Percentiles rank a stretch among this genome's conserved stretches.
phyloP scores from a whole-genome alignment of 371 early-diverging fungal genomes.

The Conidiobolus incongruus region DNA sequence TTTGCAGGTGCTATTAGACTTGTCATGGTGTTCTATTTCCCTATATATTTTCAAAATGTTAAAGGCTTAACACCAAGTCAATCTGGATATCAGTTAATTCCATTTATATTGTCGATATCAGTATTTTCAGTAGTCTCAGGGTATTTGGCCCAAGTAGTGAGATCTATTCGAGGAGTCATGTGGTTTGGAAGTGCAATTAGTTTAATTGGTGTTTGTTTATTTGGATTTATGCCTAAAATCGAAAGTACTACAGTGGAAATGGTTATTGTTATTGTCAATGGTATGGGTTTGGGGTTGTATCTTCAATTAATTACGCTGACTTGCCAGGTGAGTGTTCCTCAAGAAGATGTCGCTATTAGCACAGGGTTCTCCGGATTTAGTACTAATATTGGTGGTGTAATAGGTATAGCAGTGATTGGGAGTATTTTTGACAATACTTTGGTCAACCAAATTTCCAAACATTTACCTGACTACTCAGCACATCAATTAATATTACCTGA shows the following conservation, averaged over 20 bases:
- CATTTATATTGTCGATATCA: conserved; percentile 26
- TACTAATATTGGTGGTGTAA: conserved; percentile 21
- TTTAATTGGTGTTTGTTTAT: conserved; percentile 15
- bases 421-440: no score
- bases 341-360: conserved; percentile 16
- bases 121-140: conserved; percentile 15
- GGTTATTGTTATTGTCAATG: conserved; percentile 17
- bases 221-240: neutral
- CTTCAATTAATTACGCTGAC: conserved; percentile 17
- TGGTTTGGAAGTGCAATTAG: conserved; percentile 18
- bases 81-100: conserved; percentile 30
- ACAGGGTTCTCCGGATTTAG: conserved; percentile 19
- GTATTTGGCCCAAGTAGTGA: conserved; percentile 15
- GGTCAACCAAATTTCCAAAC: no score
- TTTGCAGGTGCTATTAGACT: conserved; percentile 22
- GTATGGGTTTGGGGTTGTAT: conserved; percentile 18
- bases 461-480: no score
- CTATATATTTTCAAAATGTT: conserved; percentile 33
- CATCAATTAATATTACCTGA: neutral
- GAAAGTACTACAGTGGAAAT: conserved; percentile 14
- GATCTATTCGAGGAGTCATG: conserved; percentile 12
- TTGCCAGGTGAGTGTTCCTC: conserved; percentile 19
- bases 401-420: conserved; percentile 25
- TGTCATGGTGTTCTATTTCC: conserved; percentile 22
- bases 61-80: conserved; percentile 20